A percentile compares a stretch with the other conserved stretches of the same genome.
Conservation (phyloP, 495 filamentous ascomycete genomes). For the Cercophora scortea region DNA sequence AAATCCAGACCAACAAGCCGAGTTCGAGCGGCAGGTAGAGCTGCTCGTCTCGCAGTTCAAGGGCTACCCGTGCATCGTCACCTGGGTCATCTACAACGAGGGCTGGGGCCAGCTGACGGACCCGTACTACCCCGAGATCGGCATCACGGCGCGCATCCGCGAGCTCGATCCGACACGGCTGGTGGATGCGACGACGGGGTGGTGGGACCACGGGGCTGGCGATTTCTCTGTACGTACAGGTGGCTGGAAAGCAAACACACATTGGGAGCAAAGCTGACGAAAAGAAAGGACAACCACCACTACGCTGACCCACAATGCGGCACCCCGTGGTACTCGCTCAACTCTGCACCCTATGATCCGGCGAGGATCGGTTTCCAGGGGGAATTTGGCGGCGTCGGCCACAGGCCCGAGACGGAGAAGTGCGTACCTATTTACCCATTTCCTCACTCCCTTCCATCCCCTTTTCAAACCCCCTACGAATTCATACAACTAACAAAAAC, state of each 20-base stretch:
- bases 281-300: conserved; percentile 54
- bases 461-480: too few relatives aligned
- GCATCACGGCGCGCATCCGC: conserved; percentile 43
- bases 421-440: too few relatives aligned
- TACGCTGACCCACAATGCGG: conserved; percentile 66
- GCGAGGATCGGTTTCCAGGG: conserved; percentile 58
- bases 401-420: conserved; percentile 49
- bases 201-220: conserved; percentile 53
- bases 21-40: conserved; percentile 56
- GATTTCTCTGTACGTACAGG: conserved; percentile 36
- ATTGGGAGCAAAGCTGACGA: background rate
- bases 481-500: conserved; percentile 20
- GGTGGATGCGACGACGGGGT: conserved; percentile 52
- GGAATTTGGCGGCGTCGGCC: conserved; percentile 60
- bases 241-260: background rate
- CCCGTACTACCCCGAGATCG: conserved; percentile 40
- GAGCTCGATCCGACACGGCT: conserved; percentile 54
- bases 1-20: conserved; percentile 44
- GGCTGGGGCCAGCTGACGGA: conserved; percentile 51
- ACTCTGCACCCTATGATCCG: conserved; percentile 49
- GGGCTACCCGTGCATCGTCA: conserved; percentile 52
- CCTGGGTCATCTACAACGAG: conserved; percentile 61
- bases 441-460: background rate
- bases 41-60: conserved; percentile 53
- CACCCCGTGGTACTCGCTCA: conserved; percentile 51